Conservation (phyloP, 2,329 filamentous ascomycete species). For the Paraphoma sp. region DNA sequence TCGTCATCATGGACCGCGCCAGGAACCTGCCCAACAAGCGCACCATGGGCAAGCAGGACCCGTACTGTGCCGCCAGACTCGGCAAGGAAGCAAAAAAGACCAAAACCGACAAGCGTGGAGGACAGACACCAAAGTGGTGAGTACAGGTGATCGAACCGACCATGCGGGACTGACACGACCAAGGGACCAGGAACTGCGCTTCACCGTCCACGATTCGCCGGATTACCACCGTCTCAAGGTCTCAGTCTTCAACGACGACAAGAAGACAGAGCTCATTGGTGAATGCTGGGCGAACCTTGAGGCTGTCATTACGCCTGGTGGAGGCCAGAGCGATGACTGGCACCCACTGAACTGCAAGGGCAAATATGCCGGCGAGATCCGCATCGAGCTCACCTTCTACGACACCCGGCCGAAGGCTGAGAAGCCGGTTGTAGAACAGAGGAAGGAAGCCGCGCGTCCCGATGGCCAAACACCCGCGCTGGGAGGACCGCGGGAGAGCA, state of each 20-base stretch:
- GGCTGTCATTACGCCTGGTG: constrained; percentile 80
- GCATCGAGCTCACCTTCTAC: constrained; percentile 96
- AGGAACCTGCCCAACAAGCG: constrained; percentile 97
- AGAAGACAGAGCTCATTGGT: constrained; percentile 94
- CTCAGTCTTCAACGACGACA: constrained; percentile 97
- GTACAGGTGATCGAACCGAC: constrained; percentile 29
- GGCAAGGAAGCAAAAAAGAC: constrained; percentile 99
- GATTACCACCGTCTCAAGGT: constrained; percentile 97
- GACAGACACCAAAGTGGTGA: constrained; percentile 95
- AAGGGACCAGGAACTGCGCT: constrained; percentile 97
- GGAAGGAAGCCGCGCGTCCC: constrained; percentile 50
- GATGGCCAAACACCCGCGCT: constrained; percentile 48
- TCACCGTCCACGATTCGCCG: constrained; percentile 92
- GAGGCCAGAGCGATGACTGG: constrained; percentile 95
- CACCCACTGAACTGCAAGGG: constrained; percentile 85
- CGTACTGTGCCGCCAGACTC: constrained; percentile 90
- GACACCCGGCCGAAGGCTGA: constrained; percentile 84
- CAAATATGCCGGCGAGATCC: constrained; percentile 94
- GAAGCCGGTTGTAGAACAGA: constrained; percentile 65
- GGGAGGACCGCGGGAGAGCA: constrained; percentile 60
- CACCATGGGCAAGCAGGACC: constrained; percentile 98
- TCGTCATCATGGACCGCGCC: constrained; percentile 89
- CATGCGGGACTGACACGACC: constrained; percentile 21
- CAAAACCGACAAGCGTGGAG: constrained; percentile 88
- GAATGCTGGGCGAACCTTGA: constrained; percentile 89